Evolutionary conservation across 2,329 filamentous ascomycete genomes (phyloP).

Genomic region (Hypomyces perniciosus): DNA sequence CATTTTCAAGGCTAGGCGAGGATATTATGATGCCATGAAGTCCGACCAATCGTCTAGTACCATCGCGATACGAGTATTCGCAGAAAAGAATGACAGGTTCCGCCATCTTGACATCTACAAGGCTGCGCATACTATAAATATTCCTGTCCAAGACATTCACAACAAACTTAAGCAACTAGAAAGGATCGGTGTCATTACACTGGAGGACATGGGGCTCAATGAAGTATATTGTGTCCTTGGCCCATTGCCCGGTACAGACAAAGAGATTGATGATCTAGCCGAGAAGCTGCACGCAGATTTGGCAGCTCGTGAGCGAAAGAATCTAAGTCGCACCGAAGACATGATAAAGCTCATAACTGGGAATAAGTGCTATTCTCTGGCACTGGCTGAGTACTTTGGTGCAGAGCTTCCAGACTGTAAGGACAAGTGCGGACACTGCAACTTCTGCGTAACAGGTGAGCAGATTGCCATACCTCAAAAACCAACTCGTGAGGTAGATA

Average conservation of each 20-base stretch:
- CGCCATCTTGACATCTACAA: background rate
- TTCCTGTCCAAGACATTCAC: background rate
- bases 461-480: background rate
- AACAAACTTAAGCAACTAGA: background rate
- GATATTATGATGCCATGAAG: background rate
- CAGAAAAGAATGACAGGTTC: background rate
- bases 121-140: background rate
- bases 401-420: conserved; percentile 41
- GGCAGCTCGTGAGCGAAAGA: background rate
- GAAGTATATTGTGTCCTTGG: background rate
- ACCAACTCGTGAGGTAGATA: conserved; percentile 26
- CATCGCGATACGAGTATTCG: background rate
- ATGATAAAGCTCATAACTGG: conserved; percentile 50
- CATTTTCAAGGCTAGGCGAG: background rate
- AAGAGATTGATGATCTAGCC: background rate
- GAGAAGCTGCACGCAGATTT: background rate
- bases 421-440: conserved; percentile 50
- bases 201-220: background rate
- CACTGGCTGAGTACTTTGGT: conserved; percentile 52
- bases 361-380: conserved; percentile 43
- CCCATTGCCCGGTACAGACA: background rate
- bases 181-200: background rate
- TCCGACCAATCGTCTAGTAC: background rate
- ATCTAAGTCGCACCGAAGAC: conserved; percentile 35
- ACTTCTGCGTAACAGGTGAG: conserved; percentile 21